Conservation (phyloP, 768 basidiomycete species). For the Termitomyces sp. region DNA sequence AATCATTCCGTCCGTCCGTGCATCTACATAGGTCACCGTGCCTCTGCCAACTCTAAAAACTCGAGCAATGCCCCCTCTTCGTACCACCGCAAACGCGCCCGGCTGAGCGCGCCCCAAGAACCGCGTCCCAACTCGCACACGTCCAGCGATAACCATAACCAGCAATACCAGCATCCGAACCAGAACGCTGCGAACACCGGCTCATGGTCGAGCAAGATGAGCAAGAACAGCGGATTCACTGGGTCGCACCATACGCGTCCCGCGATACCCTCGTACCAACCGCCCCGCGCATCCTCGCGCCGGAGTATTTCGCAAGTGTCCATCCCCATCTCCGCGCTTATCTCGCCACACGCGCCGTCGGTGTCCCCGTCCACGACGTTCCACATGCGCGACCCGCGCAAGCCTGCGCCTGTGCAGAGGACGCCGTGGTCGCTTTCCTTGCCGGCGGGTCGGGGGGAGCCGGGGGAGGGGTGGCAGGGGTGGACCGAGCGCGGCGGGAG, state of each 20-base stretch:
- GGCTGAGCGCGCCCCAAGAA: slow-evolving; percentile 44
- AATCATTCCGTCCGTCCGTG: slow-evolving; percentile 13
- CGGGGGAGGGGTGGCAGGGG: slow-evolving; percentile 27
- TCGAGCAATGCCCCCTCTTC: slow-evolving; percentile 58
- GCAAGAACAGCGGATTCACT: slow-evolving; percentile 26
- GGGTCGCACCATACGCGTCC: slow-evolving; percentile 16
- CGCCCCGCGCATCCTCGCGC: slow-evolving; percentile 35
- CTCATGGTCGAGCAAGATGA: slow-evolving; percentile 42
- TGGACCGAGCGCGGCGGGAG: slow-evolving; percentile 51
- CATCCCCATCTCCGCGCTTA: slow-evolving; percentile 76
- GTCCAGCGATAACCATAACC: slow-evolving; percentile 26
- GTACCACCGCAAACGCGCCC: slow-evolving; percentile 68
- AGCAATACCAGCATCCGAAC: slow-evolving; percentile 3
- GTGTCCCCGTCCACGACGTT: slow-evolving; percentile 55
- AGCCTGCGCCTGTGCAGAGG: slow-evolving; percentile 51
- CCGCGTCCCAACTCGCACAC: slow-evolving; percentile 32
- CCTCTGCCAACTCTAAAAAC: slow-evolving; percentile 39
- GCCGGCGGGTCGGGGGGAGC: slow-evolving; percentile 29
- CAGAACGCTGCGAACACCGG: slow-evolving; percentile 41
- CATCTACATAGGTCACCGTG: slow-evolving; percentile 59
- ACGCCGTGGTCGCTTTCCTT: slow-evolving; percentile 64
- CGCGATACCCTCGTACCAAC: slow-evolving; percentile 18
- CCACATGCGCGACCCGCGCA: slow-evolving; percentile 80
- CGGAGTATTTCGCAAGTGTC: slow-evolving; percentile 66
- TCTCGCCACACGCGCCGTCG: slow-evolving; percentile 78